Evolutionary conservation across 257 asterid species (phyloP), one percentile per base, ranked within the genome.

Genomic region (Solanum microdontum): DNA sequence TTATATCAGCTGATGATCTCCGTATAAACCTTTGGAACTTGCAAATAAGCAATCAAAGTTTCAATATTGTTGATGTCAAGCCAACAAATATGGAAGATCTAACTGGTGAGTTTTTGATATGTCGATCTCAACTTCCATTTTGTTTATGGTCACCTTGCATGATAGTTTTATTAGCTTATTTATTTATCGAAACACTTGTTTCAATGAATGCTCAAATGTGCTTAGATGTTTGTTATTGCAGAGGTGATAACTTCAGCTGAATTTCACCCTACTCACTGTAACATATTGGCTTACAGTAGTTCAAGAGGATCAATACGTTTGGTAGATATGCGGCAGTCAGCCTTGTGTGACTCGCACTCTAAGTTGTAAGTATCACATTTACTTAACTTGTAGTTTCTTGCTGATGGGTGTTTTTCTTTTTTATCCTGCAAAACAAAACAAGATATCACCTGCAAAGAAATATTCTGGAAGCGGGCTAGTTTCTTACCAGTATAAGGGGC

Each of bases 201-300:
- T n/a, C 74, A 51, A 40, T 86, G 83, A n/a, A 45, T 72, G 51
- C 60, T 68, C 39, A 64, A 51, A 43, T 39, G 28, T 55, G 24
- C 74, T 88, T 73, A 62, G 87, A 36, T 86, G 76, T 92, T 89
- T 83, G 75, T 66, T 79, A 24, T 90, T 92, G 93, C 94, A 95
- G 98, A 95, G 98, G 98, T 95, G 83, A 94, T 95, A 90, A 95
- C 98, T 36, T 94, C 98, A 66, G 98, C 98, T 84, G 98, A 95
- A 88, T 95, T 95, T 91, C 98, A 95, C 91, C 98, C 98, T 87
- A 90, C 95, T 85, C 98, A 95, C 83, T 95, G 98, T 95, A 94
- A 94, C 91, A 95, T 87, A 66, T 91, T 95, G 93, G 98, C 96
- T 40, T 95, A 95, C 86, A 95, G 98, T 90, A 94, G 98, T 91